Evolutionary conservation across 768 basidiomycete species (phyloP), one percentile per base, ranked within the genome.

Genomic region (Paxillus involutus): DNA sequence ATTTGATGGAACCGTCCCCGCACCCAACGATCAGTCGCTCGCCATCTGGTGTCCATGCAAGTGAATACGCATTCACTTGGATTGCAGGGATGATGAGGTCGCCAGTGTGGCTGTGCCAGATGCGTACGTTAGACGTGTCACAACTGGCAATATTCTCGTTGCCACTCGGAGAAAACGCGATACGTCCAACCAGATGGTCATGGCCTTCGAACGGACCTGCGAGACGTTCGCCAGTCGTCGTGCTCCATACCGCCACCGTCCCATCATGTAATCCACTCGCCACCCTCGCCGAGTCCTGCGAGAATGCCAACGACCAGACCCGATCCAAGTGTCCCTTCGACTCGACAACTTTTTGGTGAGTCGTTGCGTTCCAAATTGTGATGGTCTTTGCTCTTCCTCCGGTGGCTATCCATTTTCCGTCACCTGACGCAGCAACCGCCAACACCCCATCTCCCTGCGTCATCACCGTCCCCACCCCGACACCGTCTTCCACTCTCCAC

Each of bases 41-140:
- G 24, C 60, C 48, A 7, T 58, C 52, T n/a, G n/a, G n/a, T 19
- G 62, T 55, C 64, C 64, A 66, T 12, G 45, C 60, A 24, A 66
- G 56, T 14, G 65, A 66, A 59, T 59, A 62, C 1, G 62, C 62
- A 26, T 16, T 12, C n/a, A 53, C 62, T 1, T 5, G 4, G 36
- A 64, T 56, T 12, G 32, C 1, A 9, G 51, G 2, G 1, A 37
- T 39, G 3, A 30, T n/a, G 9, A 30, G 21, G 6, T 44, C 26
- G 5, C 44, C 64, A 50, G 14, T 47, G 11, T 32, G 21, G 9
- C 16, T 36, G 10, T 66, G 46, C 64, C 64, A 56, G 21, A 65
- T 50, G 37, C 51, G n/a, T n/a, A n/a, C n/a, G n/a, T n/a, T n/a
- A n/a, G n/a, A n/a, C n/a, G n/a, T n/a, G n/a, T n/a, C n/a, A n/a